phyloP scores from a whole-genome alignment of 345 rosid genomes.

The Barbarea vulgaris region DNA sequence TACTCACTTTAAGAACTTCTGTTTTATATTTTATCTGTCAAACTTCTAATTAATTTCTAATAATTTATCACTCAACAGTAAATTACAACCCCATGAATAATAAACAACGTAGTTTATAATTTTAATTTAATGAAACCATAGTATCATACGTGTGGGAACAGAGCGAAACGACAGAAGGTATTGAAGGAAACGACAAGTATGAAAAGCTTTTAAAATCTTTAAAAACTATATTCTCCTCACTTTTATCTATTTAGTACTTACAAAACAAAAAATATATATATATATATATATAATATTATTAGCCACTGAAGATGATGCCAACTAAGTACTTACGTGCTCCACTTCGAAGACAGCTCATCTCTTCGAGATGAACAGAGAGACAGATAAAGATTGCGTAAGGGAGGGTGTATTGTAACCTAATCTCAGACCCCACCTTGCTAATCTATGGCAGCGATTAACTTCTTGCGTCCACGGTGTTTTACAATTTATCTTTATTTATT shows the following conservation, averaged over 20 bases:
- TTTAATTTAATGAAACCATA: background rate
- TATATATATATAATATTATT: background rate
- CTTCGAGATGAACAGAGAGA: slow-evolving; percentile 36
- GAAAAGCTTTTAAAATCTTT: background rate
- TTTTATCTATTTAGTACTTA: background rate
- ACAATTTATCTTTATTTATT: background rate
- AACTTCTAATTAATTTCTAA: slow-evolving; percentile 1
- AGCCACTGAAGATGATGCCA: slow-evolving; percentile 35
- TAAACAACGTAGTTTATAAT: background rate
- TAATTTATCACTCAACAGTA: background rate
- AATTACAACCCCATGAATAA: background rate
- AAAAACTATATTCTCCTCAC: background rate
- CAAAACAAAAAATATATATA: background rate
- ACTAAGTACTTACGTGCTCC: slow-evolving; percentile 32
- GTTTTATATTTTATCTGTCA: background rate
- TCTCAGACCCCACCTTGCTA: slow-evolving; percentile 25
- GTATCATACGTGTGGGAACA: slow-evolving; percentile 18
- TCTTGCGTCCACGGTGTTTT: slow-evolving; percentile 37
- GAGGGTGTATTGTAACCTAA: slow-evolving; percentile 12
- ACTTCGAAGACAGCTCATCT: slow-evolving; percentile 29
- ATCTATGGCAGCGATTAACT: slow-evolving; percentile 32
- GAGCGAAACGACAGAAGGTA: slow-evolving; percentile 29
- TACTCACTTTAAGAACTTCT: background rate
- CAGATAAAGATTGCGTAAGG: slow-evolving; percentile 26
- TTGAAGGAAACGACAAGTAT: slow-evolving; percentile 11